Base-by-base conservation (phyloP, 2,329 filamentous ascomycete genomes). In the Aaosphaeria arxii region DNA sequence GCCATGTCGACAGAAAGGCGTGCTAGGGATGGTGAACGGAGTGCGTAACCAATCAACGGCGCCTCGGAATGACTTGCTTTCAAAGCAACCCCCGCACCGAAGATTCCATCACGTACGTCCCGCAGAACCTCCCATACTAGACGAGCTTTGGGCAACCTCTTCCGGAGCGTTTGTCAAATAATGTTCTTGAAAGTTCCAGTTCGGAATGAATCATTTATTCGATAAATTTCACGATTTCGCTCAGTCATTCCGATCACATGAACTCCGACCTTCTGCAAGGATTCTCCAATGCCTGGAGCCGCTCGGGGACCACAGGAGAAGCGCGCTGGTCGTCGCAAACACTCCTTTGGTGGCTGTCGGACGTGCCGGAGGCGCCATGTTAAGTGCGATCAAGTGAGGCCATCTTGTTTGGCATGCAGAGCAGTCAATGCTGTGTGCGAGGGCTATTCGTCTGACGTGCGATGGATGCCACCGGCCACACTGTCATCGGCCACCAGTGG, bases 341-440 rank as follows among this genome's bases (percentile, higher is more conserved):
- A 48, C 17, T 47, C 52, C n/a, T 48, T 54, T 39, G 40, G 45
- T 3, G 49, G 52, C 6, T 54, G 52, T 32, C 38, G 35, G 17
- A 54, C 52, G 5, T 54, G 51, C 45, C 43, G 52, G n/a, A 32
- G 46, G 11, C 46, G 52, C 4, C 49, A 49, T 28, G 41, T 53
- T 3, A 53, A 53, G 30, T 53, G 51, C 31, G 52, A 54, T 38
- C 43, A 52, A 43, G 39, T 42, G 13, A 44, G 49, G 35, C 49
- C 52, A 6, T 11, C 41, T 7, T 54, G 52, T 40, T 31, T 44
- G 36, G 40, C 42, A 11, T 54, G 51, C 41, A 32, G 44, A 40
- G 43, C 48, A 9, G 29, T 47, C 6, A 40, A 46, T 46, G 33
- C 46, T 11, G 30, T 41, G 3, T 54, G 51, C 17, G 43, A 43